Evolutionary conservation across 2,329 filamentous ascomycete species (phyloP), one percentile per base, ranked within the genome.

Genomic region (Colletotrichum lentis): DNA sequence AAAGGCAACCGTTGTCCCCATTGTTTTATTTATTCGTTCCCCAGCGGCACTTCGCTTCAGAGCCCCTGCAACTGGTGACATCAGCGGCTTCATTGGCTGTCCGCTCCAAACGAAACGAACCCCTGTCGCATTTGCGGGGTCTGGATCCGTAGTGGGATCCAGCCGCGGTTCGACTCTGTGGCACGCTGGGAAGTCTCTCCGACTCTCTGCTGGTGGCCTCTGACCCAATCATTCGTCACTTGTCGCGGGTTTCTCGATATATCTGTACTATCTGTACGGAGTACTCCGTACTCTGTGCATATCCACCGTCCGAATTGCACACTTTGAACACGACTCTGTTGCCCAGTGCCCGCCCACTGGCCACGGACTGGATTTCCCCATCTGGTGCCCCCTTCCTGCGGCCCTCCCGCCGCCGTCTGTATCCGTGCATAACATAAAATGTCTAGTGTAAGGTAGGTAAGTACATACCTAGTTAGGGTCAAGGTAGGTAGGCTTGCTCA

Each of bases 21-120:
- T 56, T 39, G 49, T 35, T 65, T 31, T 44, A 46, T 64, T 46
- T 22, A 18, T 39, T 35, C 39, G 2, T 41, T 41, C 12, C 12
- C n/a, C 18, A 53, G 50, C 50, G 50, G 50, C 11, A 16, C 49
- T 22, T 46, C 54, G 54, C 58, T 58, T 46, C 49, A 59, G 49
- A 52, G 39, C 44, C 47, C 55, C 44, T 60, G 64, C 50, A 53
- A 37, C 22, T 67, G 57, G 76, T 77, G 76, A 78, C 77, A 78
- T 78, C 76, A 77, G 76, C 73, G 77, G 76, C 77, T 77, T 73
- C 61, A 74, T 75, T 77, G 74, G 76, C 69, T 41, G 22, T 20
- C 62, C 52, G 35, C 61, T 46, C 46, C 53, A 65, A 70, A 67
- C 69, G 69, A 71, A 71, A 71, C 69, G 16, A 31, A 35, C 69